Base-by-base conservation (phyloP, 768 basidiomycete species). In the Lepiota venenata region DNA sequence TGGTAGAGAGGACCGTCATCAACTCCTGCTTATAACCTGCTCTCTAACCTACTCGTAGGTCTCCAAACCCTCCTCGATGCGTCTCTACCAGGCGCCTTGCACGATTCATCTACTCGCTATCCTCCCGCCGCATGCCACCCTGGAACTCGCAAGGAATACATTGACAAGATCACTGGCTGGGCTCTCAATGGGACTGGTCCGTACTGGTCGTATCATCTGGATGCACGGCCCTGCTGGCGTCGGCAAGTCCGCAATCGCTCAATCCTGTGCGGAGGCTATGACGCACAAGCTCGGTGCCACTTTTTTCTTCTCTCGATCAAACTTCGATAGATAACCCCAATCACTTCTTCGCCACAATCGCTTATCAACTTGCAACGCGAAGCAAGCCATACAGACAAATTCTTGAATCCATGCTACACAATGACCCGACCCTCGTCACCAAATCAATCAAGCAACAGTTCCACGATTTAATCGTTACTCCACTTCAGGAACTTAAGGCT, bases 291-390 rank as follows among this genome's bases (percentile, higher is more conserved):
- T 46, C 29, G 45, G 15, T n/a, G 29, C 45, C n/a, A n/a, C 32
- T 12, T 56, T 56, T 27, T 56, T 56, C 39, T 56, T 56, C 39
- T 56, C 45, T 27, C 38, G 54, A 2, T 21, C 46, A 2, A 40
- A 38, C n/a, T 14, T n/a, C 41, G 5, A 22, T 47, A n/a, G 48
- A 40, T 14, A 32, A 47, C 8, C 18, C 40, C 22, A 20, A 16
- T 7, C 20, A 47, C 10, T 47, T 56, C 12, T 37, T 47, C 8
- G 16, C 18, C 18, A 22, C 54, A n/a, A 18, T 56, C 22, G 37
- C 54, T 2, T 25, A 15, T 41, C 54, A 56, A 22, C 36, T 49
- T 25, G 14, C 44, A 15, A 25, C 44, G 8, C 14, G 21, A 22
- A 0, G 21, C 25, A 22, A 44, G 15, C 9, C 18, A 14, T 50